These are phyloP conservation scores for Epichloe sylvatica DNA, from an alignment of 2,329 filamentous ascomycete genomes.

Conservation along the genomic window DNA sequence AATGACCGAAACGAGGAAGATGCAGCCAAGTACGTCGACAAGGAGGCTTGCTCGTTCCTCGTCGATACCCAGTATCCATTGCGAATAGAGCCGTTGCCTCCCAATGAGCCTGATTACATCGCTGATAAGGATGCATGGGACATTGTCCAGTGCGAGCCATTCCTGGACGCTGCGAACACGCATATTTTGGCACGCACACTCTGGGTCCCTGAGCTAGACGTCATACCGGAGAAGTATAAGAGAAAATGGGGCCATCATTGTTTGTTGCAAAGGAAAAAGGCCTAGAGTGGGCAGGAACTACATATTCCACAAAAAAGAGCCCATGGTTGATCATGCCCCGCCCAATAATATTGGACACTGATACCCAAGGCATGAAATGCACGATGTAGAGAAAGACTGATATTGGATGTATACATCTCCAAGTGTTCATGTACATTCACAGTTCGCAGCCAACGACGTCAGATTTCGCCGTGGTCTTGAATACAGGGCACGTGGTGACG, in stretches of 20 bases:
- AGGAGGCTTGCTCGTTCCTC: constrained; percentile 65
- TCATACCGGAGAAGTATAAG: constrained; percentile 55
- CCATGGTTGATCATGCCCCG: too few relatives aligned
- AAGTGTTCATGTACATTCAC: too few relatives aligned
- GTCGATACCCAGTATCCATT: constrained; percentile 73
- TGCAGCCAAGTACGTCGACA: constrained; percentile 67
- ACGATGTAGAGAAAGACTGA: too few relatives aligned
- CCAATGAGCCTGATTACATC: constrained; percentile 68
- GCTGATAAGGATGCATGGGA: constrained; percentile 67
- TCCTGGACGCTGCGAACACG: constrained; percentile 68
- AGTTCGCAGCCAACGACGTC: too few relatives aligned
- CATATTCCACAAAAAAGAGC: too few relatives aligned
- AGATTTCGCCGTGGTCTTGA: too few relatives aligned
- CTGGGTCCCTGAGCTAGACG: constrained; percentile 61
- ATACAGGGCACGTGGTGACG: too few relatives aligned
- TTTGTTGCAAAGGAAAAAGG: constrained; percentile 44
- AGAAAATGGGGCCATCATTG: constrained; percentile 85
- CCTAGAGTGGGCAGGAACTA: background rate
- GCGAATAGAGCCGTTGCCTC: constrained; percentile 35
- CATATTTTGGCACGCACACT: constrained; percentile 59
- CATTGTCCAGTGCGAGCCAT: constrained; percentile 56
- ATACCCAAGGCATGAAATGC: too few relatives aligned
- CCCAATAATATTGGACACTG: too few relatives aligned
- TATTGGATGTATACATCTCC: too few relatives aligned
- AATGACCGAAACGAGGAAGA: constrained; percentile 89